A percentile compares a stretch with the other conserved stretches of the same genome.
These are phyloP conservation scores for Pascua sp. DNA, from an alignment of 1,284 basidiomycete genomes.

Conservation along the genomic window DNA sequence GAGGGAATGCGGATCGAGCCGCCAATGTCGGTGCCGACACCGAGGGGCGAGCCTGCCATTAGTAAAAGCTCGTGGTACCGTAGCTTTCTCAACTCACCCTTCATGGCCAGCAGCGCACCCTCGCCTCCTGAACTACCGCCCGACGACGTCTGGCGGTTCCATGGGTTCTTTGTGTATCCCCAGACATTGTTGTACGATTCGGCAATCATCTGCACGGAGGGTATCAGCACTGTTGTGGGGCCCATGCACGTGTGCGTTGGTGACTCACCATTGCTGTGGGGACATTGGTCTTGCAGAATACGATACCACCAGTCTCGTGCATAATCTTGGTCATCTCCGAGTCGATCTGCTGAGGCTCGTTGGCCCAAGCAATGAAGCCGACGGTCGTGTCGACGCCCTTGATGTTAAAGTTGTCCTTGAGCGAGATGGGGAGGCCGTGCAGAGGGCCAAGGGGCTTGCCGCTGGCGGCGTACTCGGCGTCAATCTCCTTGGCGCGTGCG, in stretches of 20 bases:
- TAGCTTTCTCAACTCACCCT: conserved; percentile 40
- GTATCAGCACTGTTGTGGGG: background rate
- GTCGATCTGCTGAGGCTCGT: conserved; percentile 28
- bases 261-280: conserved; percentile 32
- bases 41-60: conserved; percentile 56
- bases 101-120: conserved; percentile 56
- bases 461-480: conserved; percentile 43
- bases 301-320: conserved; percentile 32
- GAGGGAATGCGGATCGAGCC: conserved; percentile 69
- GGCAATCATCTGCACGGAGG: conserved; percentile 28
- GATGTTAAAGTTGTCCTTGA: conserved; percentile 47
- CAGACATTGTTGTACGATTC: conserved; percentile 53
- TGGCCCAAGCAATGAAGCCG: conserved; percentile 36
- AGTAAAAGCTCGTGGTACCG: background rate
- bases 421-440: conserved; percentile 55
- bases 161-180: conserved; percentile 65
- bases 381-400: conserved; percentile 46
- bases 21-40: conserved; percentile 68
- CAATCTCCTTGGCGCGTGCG: conserved; percentile 47
- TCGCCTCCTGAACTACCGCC: conserved; percentile 66
- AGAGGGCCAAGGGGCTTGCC: conserved; percentile 51
- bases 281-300: conserved; percentile 43
- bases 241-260: background rate
- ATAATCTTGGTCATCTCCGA: conserved; percentile 34
- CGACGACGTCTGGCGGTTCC: conserved; percentile 56